Percentiles rank a stretch among this genome's conserved stretches.
These are phyloP conservation scores for Tricladium varicosporioides DNA, from an alignment of 2,329 filamentous ascomycete genomes.

Conservation along the genomic window DNA sequence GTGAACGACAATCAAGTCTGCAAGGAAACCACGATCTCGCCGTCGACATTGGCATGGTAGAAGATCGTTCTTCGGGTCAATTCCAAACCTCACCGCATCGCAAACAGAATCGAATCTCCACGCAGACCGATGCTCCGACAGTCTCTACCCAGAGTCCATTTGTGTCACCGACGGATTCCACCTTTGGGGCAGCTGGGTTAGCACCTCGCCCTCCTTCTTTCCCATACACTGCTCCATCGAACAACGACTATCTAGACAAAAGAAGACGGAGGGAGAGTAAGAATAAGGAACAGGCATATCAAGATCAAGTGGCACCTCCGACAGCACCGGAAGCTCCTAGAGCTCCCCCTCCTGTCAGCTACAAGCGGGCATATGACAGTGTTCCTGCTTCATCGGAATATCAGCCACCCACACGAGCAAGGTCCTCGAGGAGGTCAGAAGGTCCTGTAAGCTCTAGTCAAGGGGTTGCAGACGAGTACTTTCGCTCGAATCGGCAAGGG, in stretches of 20 bases:
- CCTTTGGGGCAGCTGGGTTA: constrained; percentile 50
- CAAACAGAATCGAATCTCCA: constrained; percentile 40
- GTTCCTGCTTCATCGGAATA: constrained; percentile 34
- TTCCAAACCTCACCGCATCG: constrained; percentile 41
- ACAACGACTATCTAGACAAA: constrained; percentile 44
- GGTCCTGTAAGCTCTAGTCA: constrained; percentile 23
- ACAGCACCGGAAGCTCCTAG: constrained; percentile 60
- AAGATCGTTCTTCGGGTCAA: constrained; percentile 35
- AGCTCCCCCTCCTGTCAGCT: constrained; percentile 54
- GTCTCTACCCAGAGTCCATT: constrained; percentile 59
- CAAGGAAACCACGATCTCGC: constrained; percentile 22
- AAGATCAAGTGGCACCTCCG: constrained; percentile 40
- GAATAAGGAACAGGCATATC: constrained; percentile 40
- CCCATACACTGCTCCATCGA: constrained; percentile 42
- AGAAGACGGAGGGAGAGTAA: constrained; percentile 43
- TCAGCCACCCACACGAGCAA: constrained; percentile 30
- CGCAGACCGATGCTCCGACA: constrained; percentile 56
- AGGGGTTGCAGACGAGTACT: constrained; percentile 23
- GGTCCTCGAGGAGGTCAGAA: constrained; percentile 32
- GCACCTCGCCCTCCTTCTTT: constrained; percentile 59
- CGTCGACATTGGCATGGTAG: constrained; percentile 23
- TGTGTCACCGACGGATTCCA: constrained; percentile 52
- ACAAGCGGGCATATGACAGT: constrained; percentile 48
- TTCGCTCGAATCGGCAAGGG: constrained; percentile 17
- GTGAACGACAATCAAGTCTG: constrained; percentile 27